phyloP scores from a whole-genome alignment of 164 flowering plant species.

The Vitis riparia region DNA sequence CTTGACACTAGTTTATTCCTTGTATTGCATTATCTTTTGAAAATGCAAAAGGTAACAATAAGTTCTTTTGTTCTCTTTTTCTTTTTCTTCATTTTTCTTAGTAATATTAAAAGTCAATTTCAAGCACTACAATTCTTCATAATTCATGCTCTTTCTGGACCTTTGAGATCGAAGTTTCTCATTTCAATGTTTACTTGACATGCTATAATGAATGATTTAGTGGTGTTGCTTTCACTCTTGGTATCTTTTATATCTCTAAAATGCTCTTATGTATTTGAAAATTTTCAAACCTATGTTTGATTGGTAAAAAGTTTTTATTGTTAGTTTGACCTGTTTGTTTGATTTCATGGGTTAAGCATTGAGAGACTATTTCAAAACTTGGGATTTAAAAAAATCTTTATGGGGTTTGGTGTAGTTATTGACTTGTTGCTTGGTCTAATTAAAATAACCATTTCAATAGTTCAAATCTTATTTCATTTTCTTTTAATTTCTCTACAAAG shows the following conservation, averaged over 20 bases:
- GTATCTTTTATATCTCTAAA: not conserved
- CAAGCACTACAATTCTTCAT: not conserved
- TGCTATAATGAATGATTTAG: not conserved
- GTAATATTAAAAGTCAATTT: too few species aligned
- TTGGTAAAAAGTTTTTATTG: not conserved
- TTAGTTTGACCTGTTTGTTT: not conserved
- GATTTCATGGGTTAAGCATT: not conserved
- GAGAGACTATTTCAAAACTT: not conserved
- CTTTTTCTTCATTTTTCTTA: too few species aligned
- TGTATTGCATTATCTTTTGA: too few species aligned
- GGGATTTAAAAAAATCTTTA: too few species aligned
- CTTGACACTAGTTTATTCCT: too few species aligned
- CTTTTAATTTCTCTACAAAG: too few species aligned
- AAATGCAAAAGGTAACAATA: too few species aligned
- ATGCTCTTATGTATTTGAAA: too few species aligned
- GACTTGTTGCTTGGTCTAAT: not conserved
- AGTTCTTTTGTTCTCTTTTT: too few species aligned
- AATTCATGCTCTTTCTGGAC: not conserved
- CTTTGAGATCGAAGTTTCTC: not conserved
- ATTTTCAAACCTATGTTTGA: too few species aligned
- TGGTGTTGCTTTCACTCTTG: not conserved
- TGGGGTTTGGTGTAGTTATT: not conserved
- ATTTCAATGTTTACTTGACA: not conserved
- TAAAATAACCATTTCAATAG: not conserved
- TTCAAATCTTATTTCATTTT: not conserved